Evolutionary conservation across 352 stramenopile species (phyloP), one percentile per base, ranked within the genome.

Genomic region (Pythium scleroteichum): DNA sequence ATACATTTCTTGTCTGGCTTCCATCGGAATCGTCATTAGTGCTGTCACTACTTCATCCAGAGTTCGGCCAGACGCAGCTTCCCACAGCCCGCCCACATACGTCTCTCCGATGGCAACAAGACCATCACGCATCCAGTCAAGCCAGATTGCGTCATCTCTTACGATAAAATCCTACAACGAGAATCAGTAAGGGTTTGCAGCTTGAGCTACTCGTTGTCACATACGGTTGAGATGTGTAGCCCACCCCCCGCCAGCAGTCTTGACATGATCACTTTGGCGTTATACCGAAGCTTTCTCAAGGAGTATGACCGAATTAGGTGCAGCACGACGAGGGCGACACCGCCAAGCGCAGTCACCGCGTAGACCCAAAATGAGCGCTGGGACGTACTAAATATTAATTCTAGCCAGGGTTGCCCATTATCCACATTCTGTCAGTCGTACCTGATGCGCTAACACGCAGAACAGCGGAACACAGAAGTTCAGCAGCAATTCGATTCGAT

Each of bases 71-170:
- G 78, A 62, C 29, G 86, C 85, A 1, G 78, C 74, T 9, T 71
- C 70, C 82, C 85, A 94, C n/a, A 92, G 59, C 1, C 81, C 82
- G 19, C 78, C 82, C 1, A 94, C 73, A 54, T 92, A 94, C 1
- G 85, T 90, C 51, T 94, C 85, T 8, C 85, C 85, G 41, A 94
- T 94, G 9, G 81, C 81, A 7, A 94, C 73, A 14, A 94, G 78
- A 2, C 85, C 85, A 26, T 92, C 83, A 38, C 81, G 88, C 82
- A 94, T 93, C 85, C 85, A 94, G 62, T 94, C 85, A 10, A 94
- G 67, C 85, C 85, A 94, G 53, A 94, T 89, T 0, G 82, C 79
- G 35, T 91, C 78, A 53, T 92, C 78, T 19, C 80, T 79, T 9
- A 92, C 78, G 22, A 90, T 66, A 71, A 94, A 90, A 40, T 92